phyloP scores from a whole-genome alignment of 2,329 filamentous ascomycete genomes.

The Colletotrichum paranaense region DNA sequence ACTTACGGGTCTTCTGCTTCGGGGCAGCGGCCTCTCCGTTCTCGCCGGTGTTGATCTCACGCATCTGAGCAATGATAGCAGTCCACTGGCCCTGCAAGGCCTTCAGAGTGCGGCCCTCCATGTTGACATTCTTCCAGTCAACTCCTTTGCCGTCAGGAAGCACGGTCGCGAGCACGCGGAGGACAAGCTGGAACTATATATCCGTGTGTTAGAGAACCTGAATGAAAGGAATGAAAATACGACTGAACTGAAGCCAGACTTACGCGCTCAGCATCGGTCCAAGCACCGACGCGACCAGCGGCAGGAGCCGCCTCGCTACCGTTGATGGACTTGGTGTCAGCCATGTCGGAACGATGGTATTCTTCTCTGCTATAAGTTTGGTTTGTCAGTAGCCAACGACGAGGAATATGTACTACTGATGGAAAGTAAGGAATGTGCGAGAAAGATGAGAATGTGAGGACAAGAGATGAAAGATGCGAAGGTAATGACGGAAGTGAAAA shows the following conservation, averaged over 20 bases:
- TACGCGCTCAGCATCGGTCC: slow-evolving; percentile 53
- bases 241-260: neutral
- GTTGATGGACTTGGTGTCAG: slow-evolving; percentile 36
- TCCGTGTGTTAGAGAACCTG: neutral
- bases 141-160: slow-evolving; percentile 45
- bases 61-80: slow-evolving; percentile 48
- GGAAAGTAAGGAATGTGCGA: too few species aligned
- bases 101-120: slow-evolving; percentile 52
- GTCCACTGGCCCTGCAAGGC: slow-evolving; percentile 52
- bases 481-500: neutral
- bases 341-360: slow-evolving; percentile 38
- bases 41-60: slow-evolving; percentile 45
- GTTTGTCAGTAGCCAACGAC: neutral
- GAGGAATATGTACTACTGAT: neutral
- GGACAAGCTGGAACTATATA: slow-evolving; percentile 47
- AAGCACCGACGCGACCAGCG: slow-evolving; percentile 36
- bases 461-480: neutral
- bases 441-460: neutral
- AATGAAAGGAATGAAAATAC: neutral
- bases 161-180: slow-evolving; percentile 49
- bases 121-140: slow-evolving; percentile 48
- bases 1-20: slow-evolving; percentile 29
- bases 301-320: slow-evolving; percentile 37
- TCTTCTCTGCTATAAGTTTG: neutral
- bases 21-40: slow-evolving; percentile 12